Conservation (phyloP, 2,329 filamentous ascomycete genomes). For the Pseudopyricularia javanii region DNA sequence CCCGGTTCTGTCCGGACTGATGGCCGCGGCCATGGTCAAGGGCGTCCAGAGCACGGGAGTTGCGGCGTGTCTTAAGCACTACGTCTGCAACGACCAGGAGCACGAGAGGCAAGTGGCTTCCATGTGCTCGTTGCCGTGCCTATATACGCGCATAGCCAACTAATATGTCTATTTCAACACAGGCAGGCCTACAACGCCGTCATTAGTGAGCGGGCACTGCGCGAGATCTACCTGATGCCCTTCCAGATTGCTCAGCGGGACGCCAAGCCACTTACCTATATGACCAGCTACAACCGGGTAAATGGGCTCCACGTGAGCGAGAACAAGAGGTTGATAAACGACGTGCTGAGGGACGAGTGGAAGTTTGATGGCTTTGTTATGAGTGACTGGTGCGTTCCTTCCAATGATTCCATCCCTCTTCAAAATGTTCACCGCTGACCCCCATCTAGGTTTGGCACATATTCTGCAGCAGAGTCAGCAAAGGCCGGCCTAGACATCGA, state of each 20-base stretch:
- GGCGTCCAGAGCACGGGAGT: conserved; percentile 22
- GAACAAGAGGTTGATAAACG: conserved; percentile 18
- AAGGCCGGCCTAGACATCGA: conserved; percentile 15
- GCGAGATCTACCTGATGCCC: conserved; percentile 25
- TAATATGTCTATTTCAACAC: neutral
- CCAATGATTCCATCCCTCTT: neutral
- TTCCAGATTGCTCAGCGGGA: conserved; percentile 24
- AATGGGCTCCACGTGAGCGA: conserved; percentile 25
- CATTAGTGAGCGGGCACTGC: conserved; percentile 23
- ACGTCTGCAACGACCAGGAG: conserved; percentile 26
- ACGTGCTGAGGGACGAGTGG: conserved; percentile 24
- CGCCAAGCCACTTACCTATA: conserved; percentile 19
- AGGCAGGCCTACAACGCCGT: conserved; percentile 19
- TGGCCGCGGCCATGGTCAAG: conserved; percentile 19
- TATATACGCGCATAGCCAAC: no score
- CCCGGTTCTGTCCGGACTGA: conserved; percentile 23
- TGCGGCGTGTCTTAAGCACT: conserved; percentile 25
- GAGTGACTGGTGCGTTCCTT: conserved; percentile 22
- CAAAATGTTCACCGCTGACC: neutral
- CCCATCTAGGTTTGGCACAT: conserved; percentile 11
- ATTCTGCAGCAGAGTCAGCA: conserved; percentile 12
- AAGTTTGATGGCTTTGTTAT: conserved; percentile 23
- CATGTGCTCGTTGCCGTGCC: neutral
- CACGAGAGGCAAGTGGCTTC: conserved; percentile 12
- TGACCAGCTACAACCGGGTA: conserved; percentile 26